A percentile compares a stretch with the other conserved stretches of the same genome.
Evolutionary conservation across 441 rosid species (phyloP).

Genomic region (Gossypium trilobum): DNA sequence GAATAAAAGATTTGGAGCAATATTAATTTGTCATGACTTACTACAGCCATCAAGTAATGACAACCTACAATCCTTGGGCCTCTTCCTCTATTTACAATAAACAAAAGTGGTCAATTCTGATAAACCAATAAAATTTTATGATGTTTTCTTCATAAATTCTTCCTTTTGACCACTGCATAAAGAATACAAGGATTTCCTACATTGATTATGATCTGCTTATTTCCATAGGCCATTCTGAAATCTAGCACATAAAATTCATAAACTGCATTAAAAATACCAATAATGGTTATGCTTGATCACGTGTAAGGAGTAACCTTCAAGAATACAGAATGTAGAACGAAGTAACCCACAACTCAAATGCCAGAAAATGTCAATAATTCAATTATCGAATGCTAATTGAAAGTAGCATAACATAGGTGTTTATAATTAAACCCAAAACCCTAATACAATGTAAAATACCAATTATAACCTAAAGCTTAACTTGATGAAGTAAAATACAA

Average conservation of each 20-base stretch:
- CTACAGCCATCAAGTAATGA: background rate
- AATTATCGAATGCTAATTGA: background rate
- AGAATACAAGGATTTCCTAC: background rate
- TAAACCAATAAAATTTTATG: background rate
- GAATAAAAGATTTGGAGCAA: background rate
- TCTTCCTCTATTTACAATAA: background rate
- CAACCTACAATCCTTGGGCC: background rate
- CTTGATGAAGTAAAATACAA: background rate
- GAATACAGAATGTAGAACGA: too few relatives aligned
- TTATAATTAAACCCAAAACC: background rate
- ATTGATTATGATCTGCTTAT: background rate
- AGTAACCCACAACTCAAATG: background rate
- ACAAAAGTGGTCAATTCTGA: background rate
- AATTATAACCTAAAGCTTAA: background rate
- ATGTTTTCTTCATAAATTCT: background rate
- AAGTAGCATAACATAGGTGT: background rate
- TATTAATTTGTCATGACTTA: background rate
- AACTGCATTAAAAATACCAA: background rate
- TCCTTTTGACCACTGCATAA: background rate
- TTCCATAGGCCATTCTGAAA: background rate
- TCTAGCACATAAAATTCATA: background rate
- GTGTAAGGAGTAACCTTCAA: background rate
- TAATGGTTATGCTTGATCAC: background rate
- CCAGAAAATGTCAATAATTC: background rate
- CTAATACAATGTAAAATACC: background rate